phyloP scores from a whole-genome alignment of 768 basidiomycete genomes.

The Glaciozyma martinii region DNA sequence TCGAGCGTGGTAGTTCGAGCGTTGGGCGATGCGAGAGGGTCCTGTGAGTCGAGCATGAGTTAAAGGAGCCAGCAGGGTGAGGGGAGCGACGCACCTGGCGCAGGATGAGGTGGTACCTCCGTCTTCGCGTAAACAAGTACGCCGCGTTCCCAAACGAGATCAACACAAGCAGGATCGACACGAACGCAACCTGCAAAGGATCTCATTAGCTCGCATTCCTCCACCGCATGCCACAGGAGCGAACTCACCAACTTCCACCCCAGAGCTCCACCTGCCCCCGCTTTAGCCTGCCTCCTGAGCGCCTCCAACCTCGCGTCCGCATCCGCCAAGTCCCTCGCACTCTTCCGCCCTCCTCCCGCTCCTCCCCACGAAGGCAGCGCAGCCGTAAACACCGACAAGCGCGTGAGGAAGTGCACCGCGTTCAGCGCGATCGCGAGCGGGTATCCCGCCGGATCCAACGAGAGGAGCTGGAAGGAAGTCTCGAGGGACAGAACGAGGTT shows the following conservation, averaged over 20 bases:
- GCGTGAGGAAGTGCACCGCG: slow-evolving; percentile 18
- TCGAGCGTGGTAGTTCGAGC: slow-evolving; percentile 15
- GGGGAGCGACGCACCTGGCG: slow-evolving; percentile 14
- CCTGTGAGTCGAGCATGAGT: slow-evolving; percentile 3
- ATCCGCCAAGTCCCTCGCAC: slow-evolving; percentile 4
- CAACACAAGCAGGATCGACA: slow-evolving; percentile 11
- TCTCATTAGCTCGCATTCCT: neutral
- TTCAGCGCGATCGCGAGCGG: slow-evolving; percentile 19
- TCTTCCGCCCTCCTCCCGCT: neutral
- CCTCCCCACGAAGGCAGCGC: neutral
- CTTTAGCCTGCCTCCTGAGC: neutral
- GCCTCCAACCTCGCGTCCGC: slow-evolving; percentile 26
- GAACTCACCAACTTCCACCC: neutral
- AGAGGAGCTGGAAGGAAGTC: slow-evolving; percentile 17
- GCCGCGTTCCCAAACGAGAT: slow-evolving; percentile 19
- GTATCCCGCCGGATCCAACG: slow-evolving; percentile 26
- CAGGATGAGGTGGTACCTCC: slow-evolving; percentile 27
- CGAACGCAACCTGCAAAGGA: neutral
- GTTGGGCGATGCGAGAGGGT: slow-evolving; percentile 28
- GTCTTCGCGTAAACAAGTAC: slow-evolving; percentile 17
- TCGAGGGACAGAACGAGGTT: slow-evolving; percentile 21
- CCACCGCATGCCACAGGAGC: neutral
- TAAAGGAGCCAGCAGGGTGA: no score
- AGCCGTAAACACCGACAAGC: slow-evolving; percentile 13
- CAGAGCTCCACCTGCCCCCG: slow-evolving; percentile 5